These are phyloP conservation scores for Daldinia eschscholtzii DNA, from an alignment of 2,329 filamentous ascomycete genomes.

Conservation along the genomic window DNA sequence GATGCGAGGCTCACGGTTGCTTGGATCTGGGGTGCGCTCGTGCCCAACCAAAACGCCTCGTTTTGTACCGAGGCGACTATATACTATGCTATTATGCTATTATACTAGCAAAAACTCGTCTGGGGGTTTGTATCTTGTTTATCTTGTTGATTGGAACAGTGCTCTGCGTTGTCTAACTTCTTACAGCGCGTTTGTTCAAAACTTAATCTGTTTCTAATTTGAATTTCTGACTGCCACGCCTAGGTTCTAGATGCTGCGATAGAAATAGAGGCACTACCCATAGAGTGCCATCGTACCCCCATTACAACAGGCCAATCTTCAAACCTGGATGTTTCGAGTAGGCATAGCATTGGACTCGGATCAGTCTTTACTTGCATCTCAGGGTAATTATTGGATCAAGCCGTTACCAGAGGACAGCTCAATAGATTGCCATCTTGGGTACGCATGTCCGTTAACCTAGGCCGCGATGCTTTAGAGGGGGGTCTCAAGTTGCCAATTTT, in stretches of 20 bases:
- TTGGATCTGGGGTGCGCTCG: slow-evolving; percentile 39
- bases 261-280: slow-evolving; percentile 37
- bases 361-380: slow-evolving; percentile 34
- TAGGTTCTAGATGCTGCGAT: slow-evolving; percentile 41
- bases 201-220: slow-evolving; percentile 41
- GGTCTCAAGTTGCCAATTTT: slow-evolving; percentile 33
- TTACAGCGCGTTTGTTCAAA: slow-evolving; percentile 21
- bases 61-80: slow-evolving; percentile 21
- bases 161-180: slow-evolving; percentile 37
- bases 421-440: slow-evolving; percentile 42
- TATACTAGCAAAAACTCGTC: not conserved
- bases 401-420: slow-evolving; percentile 21
- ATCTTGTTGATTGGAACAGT: slow-evolving; percentile 31
- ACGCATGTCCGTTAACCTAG: slow-evolving; percentile 36
- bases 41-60: slow-evolving; percentile 37
- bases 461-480: slow-evolving; percentile 27
- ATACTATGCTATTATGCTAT: slow-evolving; percentile 1
- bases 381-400: slow-evolving; percentile 39
- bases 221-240: slow-evolving; percentile 40
- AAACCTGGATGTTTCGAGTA: slow-evolving; percentile 19
- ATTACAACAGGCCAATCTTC: slow-evolving; percentile 34
- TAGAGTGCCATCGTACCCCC: slow-evolving; percentile 38
- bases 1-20: slow-evolving; percentile 31
- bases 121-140: slow-evolving; percentile 18
- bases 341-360: slow-evolving; percentile 30